Evolutionary conservation across 2,329 filamentous ascomycete species (phyloP), one percentile per base, ranked within the genome.

Genomic region (Diaporthe ampelina): DNA sequence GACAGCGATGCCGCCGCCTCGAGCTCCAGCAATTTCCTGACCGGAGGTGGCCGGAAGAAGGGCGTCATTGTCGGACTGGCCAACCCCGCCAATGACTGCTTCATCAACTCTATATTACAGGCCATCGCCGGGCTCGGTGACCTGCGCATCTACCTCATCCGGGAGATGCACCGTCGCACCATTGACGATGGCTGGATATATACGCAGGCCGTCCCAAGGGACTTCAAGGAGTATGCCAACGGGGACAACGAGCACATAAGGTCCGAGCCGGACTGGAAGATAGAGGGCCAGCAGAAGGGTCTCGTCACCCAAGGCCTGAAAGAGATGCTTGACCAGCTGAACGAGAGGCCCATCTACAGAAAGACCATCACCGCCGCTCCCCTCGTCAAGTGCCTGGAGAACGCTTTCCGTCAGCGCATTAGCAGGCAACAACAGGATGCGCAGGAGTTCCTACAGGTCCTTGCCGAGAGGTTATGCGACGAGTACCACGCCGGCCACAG

Each of bases 391-490:
- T 93, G 94, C 0, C 87, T 99, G 69, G 97, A 99, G 85, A 87
- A 88, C 40, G 95, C 96, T 0, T 99, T 98, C 81, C 91, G 91
- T 73, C 96, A 97, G 79, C 92, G 94, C 79, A 97, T 99, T 79
- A 98, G 94, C 81, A 90, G 96, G 71, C 95, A 97, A 81, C 97
- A 99, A 84, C 97, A 99, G 83, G 97, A 99, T 85, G 97, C 97
- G 15, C 97, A 99, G 81, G 97, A 99, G 82, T 98, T 99, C 77
- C 85, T 99, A 73, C 97, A 99, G 84, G 93, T 98, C 67, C 93
- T 99, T 17, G 94, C 95, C 3, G 96, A 99, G 85, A 90, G 96
- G 70, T 86, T 99, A 73, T 95, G 94, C 79, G 97, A 99, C 80
- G 97, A 99, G 83, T 98, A 98, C 80, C 92, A 97, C 81, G 95